phyloP scores from a whole-genome alignment of 2,329 filamentous ascomycete genomes.

The Neodidymelliopsis sp. region DNA sequence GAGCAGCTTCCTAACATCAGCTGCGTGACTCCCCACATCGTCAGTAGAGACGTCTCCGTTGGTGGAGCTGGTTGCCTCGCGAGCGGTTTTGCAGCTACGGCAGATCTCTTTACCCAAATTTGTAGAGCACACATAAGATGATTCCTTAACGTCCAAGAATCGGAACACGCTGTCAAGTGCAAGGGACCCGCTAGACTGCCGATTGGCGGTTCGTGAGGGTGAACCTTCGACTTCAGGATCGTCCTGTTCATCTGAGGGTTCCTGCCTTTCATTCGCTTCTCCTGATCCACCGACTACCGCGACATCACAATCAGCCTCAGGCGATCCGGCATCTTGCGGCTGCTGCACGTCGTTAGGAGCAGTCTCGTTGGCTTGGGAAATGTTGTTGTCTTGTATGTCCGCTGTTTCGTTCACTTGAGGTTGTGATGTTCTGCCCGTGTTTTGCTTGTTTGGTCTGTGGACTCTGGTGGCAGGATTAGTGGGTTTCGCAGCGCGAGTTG shows the following conservation, averaged over 20 bases:
- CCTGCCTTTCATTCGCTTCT: not conserved
- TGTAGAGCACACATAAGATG: slow-evolving; percentile 30
- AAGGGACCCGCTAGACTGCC: not conserved
- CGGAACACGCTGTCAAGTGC: slow-evolving; percentile 30
- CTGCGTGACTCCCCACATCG: slow-evolving; percentile 12
- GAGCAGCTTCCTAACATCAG: slow-evolving; percentile 20
- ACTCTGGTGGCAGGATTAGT: not conserved
- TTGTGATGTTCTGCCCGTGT: not conserved
- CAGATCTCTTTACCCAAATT: slow-evolving; percentile 21
- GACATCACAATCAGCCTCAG: not conserved
- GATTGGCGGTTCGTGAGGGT: not conserved
- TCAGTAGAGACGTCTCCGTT: slow-evolving; percentile 10
- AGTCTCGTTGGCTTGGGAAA: not conserved
- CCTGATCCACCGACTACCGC: not conserved
- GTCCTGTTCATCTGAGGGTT: not conserved
- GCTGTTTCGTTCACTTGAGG: not conserved
- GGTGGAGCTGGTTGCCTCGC: slow-evolving; percentile 4
- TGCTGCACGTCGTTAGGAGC: not conserved
- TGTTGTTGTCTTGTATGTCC: not conserved
- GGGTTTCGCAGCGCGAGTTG: not conserved
- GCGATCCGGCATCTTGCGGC: not conserved
- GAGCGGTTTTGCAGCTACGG: slow-evolving; percentile 18
- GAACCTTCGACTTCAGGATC: not conserved
- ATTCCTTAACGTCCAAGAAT: slow-evolving; percentile 27
- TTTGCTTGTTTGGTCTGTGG: not conserved